phyloP scores from a whole-genome alignment of 2,329 filamentous ascomycete genomes.

The Fusarium kyushuense region DNA sequence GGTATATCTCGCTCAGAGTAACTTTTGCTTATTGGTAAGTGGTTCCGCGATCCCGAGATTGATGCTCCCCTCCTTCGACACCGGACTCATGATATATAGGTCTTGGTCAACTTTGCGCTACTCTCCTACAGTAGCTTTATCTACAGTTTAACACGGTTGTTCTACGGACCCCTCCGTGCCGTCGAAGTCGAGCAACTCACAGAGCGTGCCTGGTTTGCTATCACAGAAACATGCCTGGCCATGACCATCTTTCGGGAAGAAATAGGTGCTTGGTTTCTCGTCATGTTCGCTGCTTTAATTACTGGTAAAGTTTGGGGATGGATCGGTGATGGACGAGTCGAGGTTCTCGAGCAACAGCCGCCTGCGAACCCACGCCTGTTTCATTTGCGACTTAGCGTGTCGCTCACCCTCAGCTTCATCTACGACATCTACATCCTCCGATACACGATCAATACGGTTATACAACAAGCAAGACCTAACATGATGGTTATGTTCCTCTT shows the following conservation, averaged over 20 bases:
- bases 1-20: conserved; percentile 96
- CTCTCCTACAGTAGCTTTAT: conserved; percentile 83
- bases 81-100: conserved; percentile 61
- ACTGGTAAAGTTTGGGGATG: conserved; percentile 98
- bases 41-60: conserved; percentile 2
- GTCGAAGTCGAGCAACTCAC: conserved; percentile 98
- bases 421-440: conserved; percentile 85
- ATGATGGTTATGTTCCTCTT: conserved; percentile 99
- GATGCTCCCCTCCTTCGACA: conserved; percentile 7
- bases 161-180: conserved; percentile 89
- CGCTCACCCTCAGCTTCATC: conserved; percentile 79
- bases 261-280: conserved; percentile 91
- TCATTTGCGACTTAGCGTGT: conserved; percentile 83
- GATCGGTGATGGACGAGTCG: conserved; percentile 95
- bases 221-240: conserved; percentile 94
- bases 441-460: conserved; percentile 85
- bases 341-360: conserved; percentile 94
- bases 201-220: conserved; percentile 97
- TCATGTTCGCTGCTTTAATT: conserved; percentile 94
- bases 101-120: conserved; percentile 90
- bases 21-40: conserved; percentile 89
- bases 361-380: conserved; percentile 89
- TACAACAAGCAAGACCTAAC: conserved; percentile 88
- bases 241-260: conserved; percentile 99
- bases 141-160: conserved; percentile 87